Percentiles rank a stretch among this genome's conserved stretches.
Evolutionary conservation across 1,139 yeast genomes (phyloP).

Genomic region (Taphrina confusa): DNA sequence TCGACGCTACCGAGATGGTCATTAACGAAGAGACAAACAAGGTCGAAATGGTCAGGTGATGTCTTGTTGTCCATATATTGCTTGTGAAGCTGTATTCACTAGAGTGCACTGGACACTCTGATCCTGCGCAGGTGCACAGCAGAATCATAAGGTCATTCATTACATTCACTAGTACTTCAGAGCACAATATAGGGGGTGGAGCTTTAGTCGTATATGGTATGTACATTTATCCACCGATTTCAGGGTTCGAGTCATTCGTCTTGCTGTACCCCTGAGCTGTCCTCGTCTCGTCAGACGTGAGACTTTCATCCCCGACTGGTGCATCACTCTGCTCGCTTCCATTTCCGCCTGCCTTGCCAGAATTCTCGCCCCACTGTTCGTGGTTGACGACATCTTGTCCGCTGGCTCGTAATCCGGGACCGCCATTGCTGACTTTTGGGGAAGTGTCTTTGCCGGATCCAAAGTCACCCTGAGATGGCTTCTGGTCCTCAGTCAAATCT

Average conservation of each 20-base stretch:
- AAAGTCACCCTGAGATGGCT: conserved; percentile 22
- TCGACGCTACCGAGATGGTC: conserved; percentile 27
- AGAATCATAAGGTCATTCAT: neutral
- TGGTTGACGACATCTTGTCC: conserved; percentile 22
- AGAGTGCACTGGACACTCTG: neutral
- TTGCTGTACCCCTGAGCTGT: conserved; percentile 26
- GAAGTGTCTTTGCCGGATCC: conserved; percentile 6
- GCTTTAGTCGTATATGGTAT: too few species aligned
- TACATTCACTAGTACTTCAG: too few species aligned
- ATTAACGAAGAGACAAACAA: conserved; percentile 8
- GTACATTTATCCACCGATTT: conserved; percentile 27
- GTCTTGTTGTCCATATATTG: neutral
- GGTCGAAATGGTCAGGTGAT: conserved; percentile 18
- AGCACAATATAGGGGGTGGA: too few species aligned
- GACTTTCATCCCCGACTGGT: conserved; percentile 21
- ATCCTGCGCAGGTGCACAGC: too few species aligned
- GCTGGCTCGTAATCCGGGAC: conserved; percentile 3
- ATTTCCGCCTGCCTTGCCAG: conserved; percentile 11
- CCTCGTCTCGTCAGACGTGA: conserved; percentile 20
- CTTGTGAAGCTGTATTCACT: neutral
- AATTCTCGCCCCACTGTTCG: conserved; percentile 24
- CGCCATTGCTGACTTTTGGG: conserved; percentile 2
- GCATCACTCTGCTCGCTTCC: neutral
- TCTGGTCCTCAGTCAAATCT: conserved; percentile 4
- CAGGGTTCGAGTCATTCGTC: conserved; percentile 29